phyloP scores from a whole-genome alignment of 2,329 filamentous ascomycete genomes.

The Penicillium sclerotiorum region DNA sequence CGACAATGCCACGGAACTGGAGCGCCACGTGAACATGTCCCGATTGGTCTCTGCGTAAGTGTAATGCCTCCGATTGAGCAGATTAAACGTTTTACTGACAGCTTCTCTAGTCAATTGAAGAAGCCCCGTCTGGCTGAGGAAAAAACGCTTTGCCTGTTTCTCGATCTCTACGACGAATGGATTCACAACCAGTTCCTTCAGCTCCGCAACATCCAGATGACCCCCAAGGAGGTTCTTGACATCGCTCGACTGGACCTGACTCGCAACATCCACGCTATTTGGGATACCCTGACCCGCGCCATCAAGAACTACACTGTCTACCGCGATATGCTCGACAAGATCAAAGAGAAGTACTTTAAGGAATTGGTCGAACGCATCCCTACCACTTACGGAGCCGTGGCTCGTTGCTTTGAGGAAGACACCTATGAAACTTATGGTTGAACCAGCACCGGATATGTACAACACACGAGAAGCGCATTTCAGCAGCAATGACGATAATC shows the following conservation, averaged over 20 bases:
- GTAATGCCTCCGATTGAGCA: neutral
- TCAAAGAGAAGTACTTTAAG: constrained; percentile 17
- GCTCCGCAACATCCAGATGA: constrained; percentile 21
- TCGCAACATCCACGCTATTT: constrained; percentile 17
- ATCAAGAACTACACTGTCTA: constrained; percentile 26
- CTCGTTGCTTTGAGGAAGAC: neutral
- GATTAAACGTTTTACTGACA: neutral
- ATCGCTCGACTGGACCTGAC: constrained; percentile 16
- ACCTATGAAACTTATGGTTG: too few relatives aligned
- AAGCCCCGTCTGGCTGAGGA: constrained; percentile 24
- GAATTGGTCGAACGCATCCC: too few relatives aligned
- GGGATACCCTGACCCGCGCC: constrained; percentile 21
- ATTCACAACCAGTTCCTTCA: constrained; percentile 27
- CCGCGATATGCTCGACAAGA: constrained; percentile 11
- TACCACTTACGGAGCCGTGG: too few relatives aligned
- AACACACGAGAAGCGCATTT: too few relatives aligned
- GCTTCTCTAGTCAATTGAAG: constrained; percentile 20
- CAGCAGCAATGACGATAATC: too few relatives aligned
- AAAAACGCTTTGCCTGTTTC: constrained; percentile 23
- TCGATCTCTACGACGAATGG: constrained; percentile 31
- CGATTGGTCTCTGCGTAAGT: constrained; percentile 25
- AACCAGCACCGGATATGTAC: too few relatives aligned
- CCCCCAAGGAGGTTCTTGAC: constrained; percentile 8
- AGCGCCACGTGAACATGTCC: constrained; percentile 22
- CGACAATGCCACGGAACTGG: constrained; percentile 1